Conservation (phyloP, 2,329 filamentous ascomycete genomes). For the Hansfordia pulvinata region DNA sequence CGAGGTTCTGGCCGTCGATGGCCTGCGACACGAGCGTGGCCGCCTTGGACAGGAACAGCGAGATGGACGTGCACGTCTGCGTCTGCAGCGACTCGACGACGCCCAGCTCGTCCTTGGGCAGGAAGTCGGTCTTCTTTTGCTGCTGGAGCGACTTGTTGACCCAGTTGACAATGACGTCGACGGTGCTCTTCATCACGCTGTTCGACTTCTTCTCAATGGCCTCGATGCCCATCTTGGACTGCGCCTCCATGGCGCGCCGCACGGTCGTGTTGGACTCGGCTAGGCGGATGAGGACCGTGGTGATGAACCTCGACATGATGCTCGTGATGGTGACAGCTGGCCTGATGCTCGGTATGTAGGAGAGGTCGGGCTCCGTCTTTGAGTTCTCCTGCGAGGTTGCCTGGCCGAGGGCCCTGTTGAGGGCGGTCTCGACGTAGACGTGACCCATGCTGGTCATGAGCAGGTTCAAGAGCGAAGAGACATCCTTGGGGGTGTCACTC, state of each 20-base stretch:
- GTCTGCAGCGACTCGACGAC: slow-evolving; percentile 70
- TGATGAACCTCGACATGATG: slow-evolving; percentile 85
- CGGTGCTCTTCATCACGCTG: slow-evolving; percentile 39
- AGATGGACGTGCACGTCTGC: slow-evolving; percentile 68
- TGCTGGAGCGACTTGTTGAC: slow-evolving; percentile 55
- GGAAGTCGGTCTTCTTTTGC: slow-evolving; percentile 83
- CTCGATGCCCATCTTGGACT: slow-evolving; percentile 58
- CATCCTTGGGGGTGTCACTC: slow-evolving; percentile 86
- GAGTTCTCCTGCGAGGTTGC: slow-evolving; percentile 63
- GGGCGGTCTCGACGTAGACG: slow-evolving; percentile 55
- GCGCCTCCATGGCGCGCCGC: slow-evolving; percentile 77
- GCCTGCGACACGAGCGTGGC: slow-evolving; percentile 50
- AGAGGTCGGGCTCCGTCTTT: slow-evolving; percentile 78
- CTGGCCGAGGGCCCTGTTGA: slow-evolving; percentile 58
- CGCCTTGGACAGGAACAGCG: slow-evolving; percentile 62
- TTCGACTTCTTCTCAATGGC: slow-evolving; percentile 77
- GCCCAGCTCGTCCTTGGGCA: slow-evolving; percentile 63
- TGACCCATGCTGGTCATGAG: slow-evolving; percentile 81
- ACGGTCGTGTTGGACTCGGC: slow-evolving; percentile 85
- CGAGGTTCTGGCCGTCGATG: slow-evolving; percentile 72
- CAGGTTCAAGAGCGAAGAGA: slow-evolving; percentile 70
- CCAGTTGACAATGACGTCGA: slow-evolving; percentile 63
- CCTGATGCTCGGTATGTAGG: slow-evolving; percentile 66
- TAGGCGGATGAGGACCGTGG: slow-evolving; percentile 78
- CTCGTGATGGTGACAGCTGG: slow-evolving; percentile 80